phyloP scores from a whole-genome alignment of 331 rosid species.

The Stylosanthes scabra region DNA sequence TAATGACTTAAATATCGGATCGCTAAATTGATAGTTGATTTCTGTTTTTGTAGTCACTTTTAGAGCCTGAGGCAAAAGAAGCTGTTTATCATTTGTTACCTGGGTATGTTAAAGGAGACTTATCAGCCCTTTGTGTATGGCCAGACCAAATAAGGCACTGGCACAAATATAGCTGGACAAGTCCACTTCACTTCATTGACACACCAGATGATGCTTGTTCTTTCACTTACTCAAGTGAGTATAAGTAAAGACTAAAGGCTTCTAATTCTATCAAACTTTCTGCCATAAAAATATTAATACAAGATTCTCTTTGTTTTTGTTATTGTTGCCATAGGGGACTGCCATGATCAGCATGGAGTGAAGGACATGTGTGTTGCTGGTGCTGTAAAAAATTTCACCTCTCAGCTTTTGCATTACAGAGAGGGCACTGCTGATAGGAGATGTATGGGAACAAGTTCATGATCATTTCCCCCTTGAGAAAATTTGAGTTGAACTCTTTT shows the following conservation, averaged over 20 bases:
- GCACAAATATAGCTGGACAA: constrained; percentile 79
- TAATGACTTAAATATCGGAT: background rate
- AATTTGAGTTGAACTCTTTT: background rate
- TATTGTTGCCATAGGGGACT: constrained; percentile 61
- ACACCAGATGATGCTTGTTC: constrained; percentile 79
- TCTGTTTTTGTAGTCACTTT: constrained; percentile 55
- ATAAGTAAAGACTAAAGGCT: background rate
- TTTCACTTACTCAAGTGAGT: constrained; percentile 74
- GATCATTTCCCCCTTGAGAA: background rate
- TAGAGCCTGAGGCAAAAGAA: constrained; percentile 64
- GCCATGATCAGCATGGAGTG: constrained; percentile 64
- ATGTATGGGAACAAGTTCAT: constrained; percentile 44
- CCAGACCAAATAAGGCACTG: constrained; percentile 88
- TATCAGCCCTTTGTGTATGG: constrained; percentile 82
- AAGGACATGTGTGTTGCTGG: constrained; percentile 90
- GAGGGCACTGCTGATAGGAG: constrained; percentile 71
- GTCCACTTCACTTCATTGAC: constrained; percentile 91
- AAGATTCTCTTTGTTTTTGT: background rate
- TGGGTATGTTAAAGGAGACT: constrained; percentile 59
- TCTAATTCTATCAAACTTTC: background rate
- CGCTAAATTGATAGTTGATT: background rate
- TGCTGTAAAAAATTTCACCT: constrained; percentile 85
- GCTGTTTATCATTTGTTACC: constrained; percentile 72
- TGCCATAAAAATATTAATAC: constrained; percentile 16
- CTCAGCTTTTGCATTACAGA: constrained; percentile 73